phyloP scores from a whole-genome alignment of 768 basidiomycete species.

The Phallus indusiatus region DNA sequence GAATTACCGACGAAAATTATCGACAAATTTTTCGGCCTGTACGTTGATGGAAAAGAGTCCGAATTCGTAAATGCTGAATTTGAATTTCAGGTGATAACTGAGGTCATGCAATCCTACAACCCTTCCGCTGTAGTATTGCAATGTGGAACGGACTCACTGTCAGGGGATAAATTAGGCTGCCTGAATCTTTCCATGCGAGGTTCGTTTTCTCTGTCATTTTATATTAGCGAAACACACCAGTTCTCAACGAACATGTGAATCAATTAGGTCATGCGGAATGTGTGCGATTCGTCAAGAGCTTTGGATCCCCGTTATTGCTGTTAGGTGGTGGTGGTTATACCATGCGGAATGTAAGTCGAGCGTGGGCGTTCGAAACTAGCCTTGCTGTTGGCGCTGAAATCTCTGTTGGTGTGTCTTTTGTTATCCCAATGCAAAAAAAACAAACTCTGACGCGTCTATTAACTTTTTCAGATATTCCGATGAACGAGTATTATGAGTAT shows the following conservation, averaged over 20 bases:
- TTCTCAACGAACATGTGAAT: background rate
- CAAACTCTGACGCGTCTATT: background rate
- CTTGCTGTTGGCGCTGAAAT: conserved; percentile 96
- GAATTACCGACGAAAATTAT: conserved; percentile 92
- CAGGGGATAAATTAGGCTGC: conserved; percentile 92
- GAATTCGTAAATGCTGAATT: background rate
- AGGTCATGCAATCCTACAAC: conserved; percentile 91
- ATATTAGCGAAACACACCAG: background rate
- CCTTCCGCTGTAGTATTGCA: conserved; percentile 95
- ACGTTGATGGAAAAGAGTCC: conserved; percentile 19
- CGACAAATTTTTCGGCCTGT: conserved; percentile 94
- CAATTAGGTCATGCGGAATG: conserved; percentile 86
- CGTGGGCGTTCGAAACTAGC: conserved; percentile 98
- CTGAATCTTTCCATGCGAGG: conserved; percentile 96
- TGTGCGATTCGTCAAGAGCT: conserved; percentile 93
- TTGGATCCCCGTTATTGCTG: conserved; percentile 86
- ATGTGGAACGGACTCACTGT: conserved; percentile 94
- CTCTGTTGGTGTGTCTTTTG: conserved; percentile 48
- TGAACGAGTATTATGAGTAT: conserved; percentile 99
- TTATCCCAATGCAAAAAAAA: background rate
- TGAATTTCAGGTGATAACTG: conserved; percentile 65
- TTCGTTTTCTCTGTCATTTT: conserved; percentile 17
- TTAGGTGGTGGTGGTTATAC: conserved; percentile 98
- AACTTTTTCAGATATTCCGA: conserved; percentile 73
- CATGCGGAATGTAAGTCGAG: conserved; percentile 92